Evolutionary conservation across 2,329 filamentous ascomycete genomes (phyloP).

Genomic region (Ophiognomonia clavigignenti-juglandacearum): DNA sequence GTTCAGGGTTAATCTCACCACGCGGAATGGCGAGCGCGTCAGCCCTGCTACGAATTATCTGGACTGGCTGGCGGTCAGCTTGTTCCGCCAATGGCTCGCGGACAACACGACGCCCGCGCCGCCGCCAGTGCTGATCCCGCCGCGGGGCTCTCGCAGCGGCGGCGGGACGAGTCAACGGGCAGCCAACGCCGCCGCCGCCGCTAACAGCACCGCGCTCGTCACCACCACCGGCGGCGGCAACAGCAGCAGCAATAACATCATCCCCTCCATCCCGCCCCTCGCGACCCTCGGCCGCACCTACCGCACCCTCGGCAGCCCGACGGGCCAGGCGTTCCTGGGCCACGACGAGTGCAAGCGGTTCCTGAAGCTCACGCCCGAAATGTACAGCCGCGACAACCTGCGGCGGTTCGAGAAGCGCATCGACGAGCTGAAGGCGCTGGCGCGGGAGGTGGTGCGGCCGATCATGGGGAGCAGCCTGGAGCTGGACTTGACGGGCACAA

Average conservation of each 20-base stretch:
- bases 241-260: neutral
- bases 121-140: constrained; percentile 33
- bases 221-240: neutral
- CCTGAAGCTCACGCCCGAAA: constrained; percentile 73
- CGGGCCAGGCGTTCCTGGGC: constrained; percentile 59
- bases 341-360: constrained; percentile 91
- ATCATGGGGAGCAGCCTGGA: constrained; percentile 83
- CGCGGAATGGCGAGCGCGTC: constrained; percentile 75
- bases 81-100: constrained; percentile 90
- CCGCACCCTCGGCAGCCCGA: constrained; percentile 64
- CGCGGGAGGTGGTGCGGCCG: constrained; percentile 76
- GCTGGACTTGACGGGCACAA: constrained; percentile 57
- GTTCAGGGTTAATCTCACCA: constrained; percentile 76
- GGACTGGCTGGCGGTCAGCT: constrained; percentile 81
- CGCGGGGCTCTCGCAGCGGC: constrained; percentile 19
- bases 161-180: constrained; percentile 5
- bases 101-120: constrained; percentile 79
- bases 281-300: constrained; percentile 69
- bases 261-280: constrained; percentile 36
- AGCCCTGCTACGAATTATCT: constrained; percentile 74
- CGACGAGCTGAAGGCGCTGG: constrained; percentile 82
- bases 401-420: constrained; percentile 80
- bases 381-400: constrained; percentile 84
- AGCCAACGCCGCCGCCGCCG: constrained; percentile 21
- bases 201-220: constrained; percentile 19